These are phyloP conservation scores for Penicillium sp. DNA, from an alignment of 2,329 filamentous ascomycete species.

Conservation along the genomic window DNA sequence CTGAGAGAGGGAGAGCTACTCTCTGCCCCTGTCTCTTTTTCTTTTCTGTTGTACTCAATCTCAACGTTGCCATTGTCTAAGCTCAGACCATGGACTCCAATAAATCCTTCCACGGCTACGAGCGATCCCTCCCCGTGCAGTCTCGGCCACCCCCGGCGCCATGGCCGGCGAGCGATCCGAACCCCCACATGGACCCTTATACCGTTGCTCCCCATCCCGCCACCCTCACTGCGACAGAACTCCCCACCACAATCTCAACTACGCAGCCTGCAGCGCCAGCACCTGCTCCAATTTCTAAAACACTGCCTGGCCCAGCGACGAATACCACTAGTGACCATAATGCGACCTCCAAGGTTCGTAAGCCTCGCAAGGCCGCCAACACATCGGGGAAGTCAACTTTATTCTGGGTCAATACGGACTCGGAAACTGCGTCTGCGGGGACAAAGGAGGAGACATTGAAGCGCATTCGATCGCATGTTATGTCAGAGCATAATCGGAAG, in stretches of 20 bases:
- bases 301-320: not conserved
- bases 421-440: slow-evolving; percentile 37
- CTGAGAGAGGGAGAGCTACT: slow-evolving; percentile 1
- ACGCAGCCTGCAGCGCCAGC: slow-evolving; percentile 1
- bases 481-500: slow-evolving; percentile 46
- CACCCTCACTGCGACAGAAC: slow-evolving; percentile 3
- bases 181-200: slow-evolving; percentile 12
- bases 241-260: not conserved
- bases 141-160: slow-evolving; percentile 19
- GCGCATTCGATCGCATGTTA: slow-evolving; percentile 45
- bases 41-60: not conserved
- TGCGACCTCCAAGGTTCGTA: slow-evolving; percentile 33
- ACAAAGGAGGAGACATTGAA: slow-evolving; percentile 42
- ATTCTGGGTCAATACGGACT: slow-evolving; percentile 44
- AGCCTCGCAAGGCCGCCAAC: slow-evolving; percentile 35
- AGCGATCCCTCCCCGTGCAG: slow-evolving; percentile 33
- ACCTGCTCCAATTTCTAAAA: slow-evolving; percentile 1
- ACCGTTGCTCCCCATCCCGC: slow-evolving; percentile 4
- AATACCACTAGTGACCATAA: slow-evolving; percentile 12
- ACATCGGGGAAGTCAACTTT: slow-evolving; percentile 35
- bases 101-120: slow-evolving; percentile 23
- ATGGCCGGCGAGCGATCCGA: slow-evolving; percentile 22
- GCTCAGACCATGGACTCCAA: slow-evolving; percentile 34
- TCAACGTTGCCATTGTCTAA: not conserved
- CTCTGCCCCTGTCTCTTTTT: not conserved